Conservation (phyloP, 345 rosid genomes). For the Psidium guajava region DNA sequence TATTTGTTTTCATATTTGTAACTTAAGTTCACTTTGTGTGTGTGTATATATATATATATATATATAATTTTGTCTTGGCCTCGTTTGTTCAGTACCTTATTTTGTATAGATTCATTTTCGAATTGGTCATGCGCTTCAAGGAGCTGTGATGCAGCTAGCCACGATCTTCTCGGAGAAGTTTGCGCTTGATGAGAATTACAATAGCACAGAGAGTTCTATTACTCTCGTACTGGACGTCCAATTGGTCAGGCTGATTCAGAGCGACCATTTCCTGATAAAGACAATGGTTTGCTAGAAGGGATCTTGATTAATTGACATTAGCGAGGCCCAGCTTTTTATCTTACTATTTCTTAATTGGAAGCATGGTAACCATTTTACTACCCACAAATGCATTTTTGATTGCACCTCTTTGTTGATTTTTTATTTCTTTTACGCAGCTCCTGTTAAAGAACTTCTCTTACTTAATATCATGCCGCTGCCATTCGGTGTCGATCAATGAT, state of each 20-base stretch:
- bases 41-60: too few relatives aligned
- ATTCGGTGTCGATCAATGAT: neutral
- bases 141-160: neutral
- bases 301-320: neutral
- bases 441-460: neutral
- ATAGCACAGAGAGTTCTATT: neutral
- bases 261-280: neutral
- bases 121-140: neutral
- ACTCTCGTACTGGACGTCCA: neutral
- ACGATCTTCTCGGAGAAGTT: neutral
- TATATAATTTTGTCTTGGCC: neutral
- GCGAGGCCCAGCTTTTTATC: neutral
- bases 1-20: neutral
- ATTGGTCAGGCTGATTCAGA: neutral
- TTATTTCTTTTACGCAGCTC: neutral
- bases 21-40: neutral
- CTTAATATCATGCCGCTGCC: neutral
- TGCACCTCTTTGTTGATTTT: neutral
- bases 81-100: neutral
- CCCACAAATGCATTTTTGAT: neutral
- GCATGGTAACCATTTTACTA: neutral
- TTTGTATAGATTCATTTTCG: neutral
- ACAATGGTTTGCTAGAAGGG: neutral
- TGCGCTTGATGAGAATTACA: neutral
- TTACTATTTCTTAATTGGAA: neutral